phyloP scores from a whole-genome alignment of 164 flowering plant species.

The Tetrastigma voinierianum region DNA sequence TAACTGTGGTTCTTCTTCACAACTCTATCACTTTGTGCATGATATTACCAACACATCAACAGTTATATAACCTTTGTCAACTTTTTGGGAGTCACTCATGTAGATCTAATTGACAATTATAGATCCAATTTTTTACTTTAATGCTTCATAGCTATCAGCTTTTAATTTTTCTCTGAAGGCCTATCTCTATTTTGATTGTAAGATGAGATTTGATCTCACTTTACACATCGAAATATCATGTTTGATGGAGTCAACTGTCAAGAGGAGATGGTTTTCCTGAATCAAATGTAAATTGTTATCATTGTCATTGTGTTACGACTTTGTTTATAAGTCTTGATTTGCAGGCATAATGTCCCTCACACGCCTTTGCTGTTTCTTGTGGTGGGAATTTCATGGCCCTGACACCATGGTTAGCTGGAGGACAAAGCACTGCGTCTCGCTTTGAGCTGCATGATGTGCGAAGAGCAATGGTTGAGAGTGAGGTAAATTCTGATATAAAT shows the following conservation, averaged over 20 bases:
- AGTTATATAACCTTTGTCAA: neutral
- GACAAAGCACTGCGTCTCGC: constrained; percentile 93
- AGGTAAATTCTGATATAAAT: constrained; percentile 43
- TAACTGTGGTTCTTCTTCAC: constrained; percentile 69
- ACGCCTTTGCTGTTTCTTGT: constrained; percentile 91
- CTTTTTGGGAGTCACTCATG: neutral
- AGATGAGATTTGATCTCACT: too few species aligned
- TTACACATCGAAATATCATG: too few species aligned
- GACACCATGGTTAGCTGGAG: constrained; percentile 98
- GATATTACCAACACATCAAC: neutral
- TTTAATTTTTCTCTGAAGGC: neutral
- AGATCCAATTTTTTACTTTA: neutral
- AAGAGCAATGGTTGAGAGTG: constrained; percentile 95
- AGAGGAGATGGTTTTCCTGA: too few species aligned
- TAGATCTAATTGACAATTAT: neutral
- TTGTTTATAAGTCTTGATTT: constrained; percentile 12
- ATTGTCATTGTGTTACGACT: neutral
- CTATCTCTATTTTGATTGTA: too few species aligned
- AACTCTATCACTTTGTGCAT: constrained; percentile 3
- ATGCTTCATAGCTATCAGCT: neutral
- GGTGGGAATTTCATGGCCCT: constrained; percentile 99
- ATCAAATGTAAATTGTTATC: too few species aligned
- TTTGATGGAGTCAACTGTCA: too few species aligned
- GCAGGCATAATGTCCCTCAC: constrained; percentile 96
- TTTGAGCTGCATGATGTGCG: constrained; percentile 96